A percentile compares a stretch with the other conserved stretches of the same genome.
These are phyloP conservation scores for Termitomyces sp. DNA, from an alignment of 768 basidiomycete species.

Conservation along the genomic window DNA sequence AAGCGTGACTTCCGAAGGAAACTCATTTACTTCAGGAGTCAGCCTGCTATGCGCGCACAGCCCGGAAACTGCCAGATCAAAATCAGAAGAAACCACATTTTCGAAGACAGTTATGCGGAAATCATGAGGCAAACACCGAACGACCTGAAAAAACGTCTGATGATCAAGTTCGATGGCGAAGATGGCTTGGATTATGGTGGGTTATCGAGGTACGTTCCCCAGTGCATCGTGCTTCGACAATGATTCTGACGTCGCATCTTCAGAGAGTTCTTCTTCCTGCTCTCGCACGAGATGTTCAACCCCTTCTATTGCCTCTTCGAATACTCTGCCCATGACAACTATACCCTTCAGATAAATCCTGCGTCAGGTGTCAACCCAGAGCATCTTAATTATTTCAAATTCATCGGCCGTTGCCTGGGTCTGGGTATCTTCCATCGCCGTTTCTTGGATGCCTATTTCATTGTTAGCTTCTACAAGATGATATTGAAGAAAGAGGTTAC, in stretches of 20 bases:
- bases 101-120: slow-evolving; percentile 98
- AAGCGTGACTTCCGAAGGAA: slow-evolving; percentile 99
- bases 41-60: slow-evolving; percentile 96
- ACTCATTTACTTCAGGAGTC: slow-evolving; percentile 98
- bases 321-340: slow-evolving; percentile 99
- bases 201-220: slow-evolving; percentile 70
- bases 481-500: slow-evolving; percentile 97
- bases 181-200: slow-evolving; percentile 99
- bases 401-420: slow-evolving; percentile 93
- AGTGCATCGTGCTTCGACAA: not conserved
- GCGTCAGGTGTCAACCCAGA: slow-evolving; percentile 98
- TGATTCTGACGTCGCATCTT: not conserved
- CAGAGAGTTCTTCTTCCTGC: slow-evolving; percentile 99
- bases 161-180: slow-evolving; percentile 99
- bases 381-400: slow-evolving; percentile 99
- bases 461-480: slow-evolving; percentile 99
- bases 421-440: slow-evolving; percentile 98
- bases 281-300: slow-evolving; percentile 99
- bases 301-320: slow-evolving; percentile 99
- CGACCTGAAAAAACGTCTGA: slow-evolving; percentile 95
- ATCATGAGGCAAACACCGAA: slow-evolving; percentile 99
- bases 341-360: slow-evolving; percentile 98
- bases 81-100: slow-evolving; percentile 95
- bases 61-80: slow-evolving; percentile 99
- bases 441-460: slow-evolving; percentile 99